Base-by-base conservation (phyloP, 2,329 filamentous ascomycete species). In the Domatiomyces catenatus region DNA sequence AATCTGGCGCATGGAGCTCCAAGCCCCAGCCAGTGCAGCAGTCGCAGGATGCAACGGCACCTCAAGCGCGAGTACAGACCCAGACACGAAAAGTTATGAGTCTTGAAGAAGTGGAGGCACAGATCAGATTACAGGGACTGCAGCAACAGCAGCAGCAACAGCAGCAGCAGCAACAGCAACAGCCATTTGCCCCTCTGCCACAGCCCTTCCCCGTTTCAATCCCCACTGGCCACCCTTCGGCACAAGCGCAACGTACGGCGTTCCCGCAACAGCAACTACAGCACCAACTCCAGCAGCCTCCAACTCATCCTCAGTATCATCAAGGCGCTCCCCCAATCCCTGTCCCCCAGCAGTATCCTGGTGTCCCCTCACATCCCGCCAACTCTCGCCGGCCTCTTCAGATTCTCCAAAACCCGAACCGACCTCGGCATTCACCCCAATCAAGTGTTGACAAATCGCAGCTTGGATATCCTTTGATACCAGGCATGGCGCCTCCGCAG, bases 101-200 rank as follows among this genome's bases (percentile, higher is more conserved):
- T 61, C 67, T 98, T 62, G 92, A 96, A 65, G 92, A 98, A 70
- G 89, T 98, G 18, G 92, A 98, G 69, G 90, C 90, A 49, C 82
- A 87, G 56, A 89, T 98, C 83, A 80, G 85, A 53, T 75, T 77
- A 32, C 83, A 89, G 58, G 69, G 78, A 49, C 51, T 58, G 22
- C 61, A 59, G 12, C 56, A 63, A 32, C 12, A 19, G 15, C 64
- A 60, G 18, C 49, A 42, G 36, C 44, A 28, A 28, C 48, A 50
- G 44, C 55, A 52, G 18, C 59, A 55, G 10, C 52, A 53, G 18
- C 44, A 28, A 28, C 48, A 50, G 44, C 55, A 52, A n/a, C 59
- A 55, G 10, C 52, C 52, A 17, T 60, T 55, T 20, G 52, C 58
- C 39, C 57, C 59, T 48, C 56, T 56, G 5, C 53, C 51, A 44